Percentiles rank a stretch among this genome's conserved stretches.
Conservation (phyloP, 805 yeast genomes). For the Pichia manshurica region DNA sequence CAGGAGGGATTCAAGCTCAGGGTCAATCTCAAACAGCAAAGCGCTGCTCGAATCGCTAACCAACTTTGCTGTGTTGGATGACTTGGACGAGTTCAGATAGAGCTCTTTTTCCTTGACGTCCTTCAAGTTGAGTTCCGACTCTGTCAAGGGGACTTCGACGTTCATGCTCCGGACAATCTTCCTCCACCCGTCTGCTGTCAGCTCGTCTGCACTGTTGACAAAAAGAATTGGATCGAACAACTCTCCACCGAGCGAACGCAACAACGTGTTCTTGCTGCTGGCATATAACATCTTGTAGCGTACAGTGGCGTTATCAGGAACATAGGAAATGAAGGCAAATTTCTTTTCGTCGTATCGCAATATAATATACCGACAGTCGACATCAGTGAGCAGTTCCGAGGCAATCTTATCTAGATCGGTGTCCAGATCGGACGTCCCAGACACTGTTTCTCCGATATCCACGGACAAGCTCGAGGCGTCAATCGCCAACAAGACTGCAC, state of each 20-base stretch:
- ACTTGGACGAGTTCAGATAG: constrained; percentile 35
- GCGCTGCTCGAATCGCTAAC: constrained; percentile 5
- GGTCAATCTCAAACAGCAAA: constrained; percentile 8
- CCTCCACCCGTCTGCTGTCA: constrained; percentile 44
- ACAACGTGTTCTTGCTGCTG: constrained; percentile 72
- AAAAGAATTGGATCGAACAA: constrained; percentile 43
- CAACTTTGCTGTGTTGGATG: constrained; percentile 1
- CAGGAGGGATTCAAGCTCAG: not conserved
- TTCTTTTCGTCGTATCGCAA: constrained; percentile 26
- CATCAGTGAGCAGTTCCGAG: constrained; percentile 24
- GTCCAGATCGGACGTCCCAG: not conserved
- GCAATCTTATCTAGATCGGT: constrained; percentile 8
- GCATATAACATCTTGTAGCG: constrained; percentile 91
- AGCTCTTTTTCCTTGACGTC: constrained; percentile 41
- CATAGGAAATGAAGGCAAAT: constrained; percentile 69
- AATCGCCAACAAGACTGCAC: constrained; percentile 1
- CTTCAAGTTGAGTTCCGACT: constrained; percentile 49
- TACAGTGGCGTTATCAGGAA: constrained; percentile 81
- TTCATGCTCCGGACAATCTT: constrained; percentile 33
- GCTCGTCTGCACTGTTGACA: constrained; percentile 53
- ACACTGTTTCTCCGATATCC: not conserved
- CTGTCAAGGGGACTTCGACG: constrained; percentile 45
- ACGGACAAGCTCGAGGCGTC: not conserved
- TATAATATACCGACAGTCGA: constrained; percentile 29
- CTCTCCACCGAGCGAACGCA: constrained; percentile 61